phyloP scores from a whole-genome alignment of 768 basidiomycete species.

The Cystoderma amianthinum region DNA sequence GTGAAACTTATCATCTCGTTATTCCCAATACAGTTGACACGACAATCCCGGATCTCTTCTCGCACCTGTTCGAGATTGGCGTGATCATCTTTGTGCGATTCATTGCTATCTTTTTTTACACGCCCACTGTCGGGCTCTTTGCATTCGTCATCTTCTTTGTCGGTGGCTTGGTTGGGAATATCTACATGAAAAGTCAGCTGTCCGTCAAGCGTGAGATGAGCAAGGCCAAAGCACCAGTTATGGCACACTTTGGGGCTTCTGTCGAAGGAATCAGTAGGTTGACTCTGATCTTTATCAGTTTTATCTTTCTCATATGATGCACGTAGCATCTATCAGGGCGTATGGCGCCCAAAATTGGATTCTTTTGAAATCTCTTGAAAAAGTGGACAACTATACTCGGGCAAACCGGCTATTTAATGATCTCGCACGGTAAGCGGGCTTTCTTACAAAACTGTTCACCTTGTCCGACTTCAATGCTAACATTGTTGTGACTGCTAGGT shows the following conservation, averaged over 20 bases:
- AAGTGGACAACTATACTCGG: constrained; percentile 48
- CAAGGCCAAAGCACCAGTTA: constrained; percentile 27
- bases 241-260: constrained; percentile 37
- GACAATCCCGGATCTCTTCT: no score
- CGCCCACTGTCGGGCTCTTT: no score
- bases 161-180: constrained; percentile 31
- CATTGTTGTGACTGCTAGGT: no score
- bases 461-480: no score
- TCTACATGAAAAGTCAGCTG: constrained; percentile 40
- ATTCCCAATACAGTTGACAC: no score
- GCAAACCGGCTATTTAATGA: constrained; percentile 42
- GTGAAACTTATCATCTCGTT: no score
- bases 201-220: constrained; percentile 42
- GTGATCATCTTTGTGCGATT: no score
- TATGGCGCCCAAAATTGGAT: constrained; percentile 54
- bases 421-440: constrained; percentile 40
- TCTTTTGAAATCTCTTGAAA: constrained; percentile 35
- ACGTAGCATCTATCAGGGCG: constrained; percentile 57
- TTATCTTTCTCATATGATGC: background rate
- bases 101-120: no score
- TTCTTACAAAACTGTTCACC: no score
- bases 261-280: constrained; percentile 46
- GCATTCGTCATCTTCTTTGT: constrained; percentile 40
- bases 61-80: no score
- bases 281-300: background rate